phyloP scores from a whole-genome alignment of 1,139 yeast species.

The Candida neerlandica region DNA sequence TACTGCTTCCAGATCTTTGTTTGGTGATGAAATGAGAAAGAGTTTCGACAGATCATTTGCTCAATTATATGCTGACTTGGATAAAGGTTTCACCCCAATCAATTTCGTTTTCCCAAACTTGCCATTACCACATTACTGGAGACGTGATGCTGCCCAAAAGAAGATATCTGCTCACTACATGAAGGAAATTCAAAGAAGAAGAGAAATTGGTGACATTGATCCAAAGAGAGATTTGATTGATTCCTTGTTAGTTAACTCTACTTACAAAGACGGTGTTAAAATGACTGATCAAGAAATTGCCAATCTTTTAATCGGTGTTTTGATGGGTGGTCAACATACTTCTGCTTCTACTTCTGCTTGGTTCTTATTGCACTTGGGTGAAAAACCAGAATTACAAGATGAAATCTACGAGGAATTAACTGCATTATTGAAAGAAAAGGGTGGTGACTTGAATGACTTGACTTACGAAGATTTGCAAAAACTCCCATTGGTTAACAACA shows the following conservation, averaged over 20 bases:
- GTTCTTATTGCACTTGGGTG: conserved; percentile 89
- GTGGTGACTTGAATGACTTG: conserved; percentile 52
- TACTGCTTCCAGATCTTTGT: conserved; percentile 88
- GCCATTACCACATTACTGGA: conserved; percentile 84
- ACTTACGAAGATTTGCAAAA: conserved; percentile 82
- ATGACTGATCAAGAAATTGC: conserved; percentile 97
- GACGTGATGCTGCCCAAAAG: conserved; percentile 85
- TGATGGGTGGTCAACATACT: conserved; percentile 99
- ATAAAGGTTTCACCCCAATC: conserved; percentile 94
- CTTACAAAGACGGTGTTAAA: conserved; percentile 88
- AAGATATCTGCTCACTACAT: conserved; percentile 80
- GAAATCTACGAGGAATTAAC: conserved; percentile 75
- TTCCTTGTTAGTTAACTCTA: conserved; percentile 75
- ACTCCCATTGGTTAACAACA: conserved; percentile 78
- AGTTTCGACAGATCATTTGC: conserved; percentile 86
- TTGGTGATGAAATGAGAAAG: conserved; percentile 89
- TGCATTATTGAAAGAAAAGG: conserved; percentile 58
- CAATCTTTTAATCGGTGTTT: conserved; percentile 86
- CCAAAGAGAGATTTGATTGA: conserved; percentile 89
- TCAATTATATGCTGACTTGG: conserved; percentile 82
- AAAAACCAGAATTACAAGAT: conserved; percentile 80
- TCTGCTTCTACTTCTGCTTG: conserved; percentile 96
- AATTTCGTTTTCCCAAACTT: conserved; percentile 94
- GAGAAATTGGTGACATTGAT: conserved; percentile 68
- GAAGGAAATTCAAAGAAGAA: conserved; percentile 74